Evolutionary conservation across 2,329 filamentous ascomycete species (phyloP).

Genomic region (Cladosporium sphaerospermum): DNA sequence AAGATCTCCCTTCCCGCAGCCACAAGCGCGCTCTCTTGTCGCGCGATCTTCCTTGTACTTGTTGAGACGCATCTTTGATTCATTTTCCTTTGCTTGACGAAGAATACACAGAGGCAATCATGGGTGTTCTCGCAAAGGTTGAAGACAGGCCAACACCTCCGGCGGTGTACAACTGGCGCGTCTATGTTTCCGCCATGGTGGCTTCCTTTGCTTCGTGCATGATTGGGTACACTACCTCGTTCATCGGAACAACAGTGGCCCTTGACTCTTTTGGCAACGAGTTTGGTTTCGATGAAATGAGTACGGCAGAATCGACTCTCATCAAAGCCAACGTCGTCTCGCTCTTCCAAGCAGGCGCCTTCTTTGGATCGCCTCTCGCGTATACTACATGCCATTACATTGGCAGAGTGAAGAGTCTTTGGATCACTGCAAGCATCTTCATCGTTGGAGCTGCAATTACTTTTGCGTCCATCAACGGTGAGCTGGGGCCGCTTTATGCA

Average conservation of each 20-base stretch:
- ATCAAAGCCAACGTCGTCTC: slow-evolving; percentile 57
- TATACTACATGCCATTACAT: slow-evolving; percentile 49
- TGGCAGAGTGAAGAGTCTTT: slow-evolving; percentile 58
- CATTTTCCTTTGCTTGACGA: not conserved
- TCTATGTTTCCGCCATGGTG: slow-evolving; percentile 45
- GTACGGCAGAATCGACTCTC: slow-evolving; percentile 1
- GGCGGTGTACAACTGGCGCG: slow-evolving; percentile 49
- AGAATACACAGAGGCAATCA: not conserved
- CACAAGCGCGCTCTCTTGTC: slow-evolving; percentile 2
- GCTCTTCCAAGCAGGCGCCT: slow-evolving; percentile 61
- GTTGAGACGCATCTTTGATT: not conserved
- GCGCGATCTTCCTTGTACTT: not conserved
- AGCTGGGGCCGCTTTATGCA: slow-evolving; percentile 49
- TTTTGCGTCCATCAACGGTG: slow-evolving; percentile 34
- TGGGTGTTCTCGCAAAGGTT: slow-evolving; percentile 10
- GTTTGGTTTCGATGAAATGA: slow-evolving; percentile 49
- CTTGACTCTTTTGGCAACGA: slow-evolving; percentile 61
- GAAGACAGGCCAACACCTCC: slow-evolving; percentile 42
- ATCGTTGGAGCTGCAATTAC: slow-evolving; percentile 62
- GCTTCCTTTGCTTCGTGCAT: slow-evolving; percentile 49
- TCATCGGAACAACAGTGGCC: slow-evolving; percentile 67
- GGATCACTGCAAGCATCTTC: slow-evolving; percentile 56
- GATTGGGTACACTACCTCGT: slow-evolving; percentile 62
- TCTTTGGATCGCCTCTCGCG: slow-evolving; percentile 54
- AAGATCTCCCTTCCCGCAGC: slow-evolving; percentile 6